Conservation (phyloP, 139 green algal genomes). For the Coccomyxa sp. region DNA sequence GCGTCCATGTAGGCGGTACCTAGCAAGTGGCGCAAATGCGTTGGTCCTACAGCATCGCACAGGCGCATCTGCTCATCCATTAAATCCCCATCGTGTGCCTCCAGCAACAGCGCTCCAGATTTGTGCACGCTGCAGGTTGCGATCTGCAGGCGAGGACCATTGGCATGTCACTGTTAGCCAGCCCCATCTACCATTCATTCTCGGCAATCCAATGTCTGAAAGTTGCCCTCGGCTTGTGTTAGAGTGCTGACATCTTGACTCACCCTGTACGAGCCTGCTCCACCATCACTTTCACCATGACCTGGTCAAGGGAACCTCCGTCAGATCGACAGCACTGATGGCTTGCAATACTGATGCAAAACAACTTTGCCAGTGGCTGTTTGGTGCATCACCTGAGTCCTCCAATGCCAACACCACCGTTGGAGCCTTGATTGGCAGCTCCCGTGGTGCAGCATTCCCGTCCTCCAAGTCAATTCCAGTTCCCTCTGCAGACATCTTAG, state of each 20-base stretch:
- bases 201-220: neutral
- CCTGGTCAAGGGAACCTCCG: neutral
- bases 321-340: neutral
- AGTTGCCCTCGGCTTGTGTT: neutral
- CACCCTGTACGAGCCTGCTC: conserved; percentile 52
- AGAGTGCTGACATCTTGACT: neutral
- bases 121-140: conserved; percentile 61
- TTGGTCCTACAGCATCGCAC: too few relatives aligned
- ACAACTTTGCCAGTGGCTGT: neutral
- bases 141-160: conserved; percentile 25
- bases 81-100: conserved; percentile 44
- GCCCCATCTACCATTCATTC: neutral
- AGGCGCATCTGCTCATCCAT: conserved; percentile 41
- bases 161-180: neutral
- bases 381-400: conserved; percentile 19
- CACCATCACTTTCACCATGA: conserved; percentile 20
- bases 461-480: conserved; percentile 58
- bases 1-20: too few relatives aligned
- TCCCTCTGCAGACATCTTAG: conserved; percentile 20
- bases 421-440: conserved; percentile 28
- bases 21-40: too few relatives aligned
- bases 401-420: conserved; percentile 64
- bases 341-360: neutral
- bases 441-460: conserved; percentile 4
- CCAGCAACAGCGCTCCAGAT: conserved; percentile 78